Evolutionary conservation across 495 filamentous ascomycete species (phyloP).

Genomic region (Xylaria castorea): DNA sequence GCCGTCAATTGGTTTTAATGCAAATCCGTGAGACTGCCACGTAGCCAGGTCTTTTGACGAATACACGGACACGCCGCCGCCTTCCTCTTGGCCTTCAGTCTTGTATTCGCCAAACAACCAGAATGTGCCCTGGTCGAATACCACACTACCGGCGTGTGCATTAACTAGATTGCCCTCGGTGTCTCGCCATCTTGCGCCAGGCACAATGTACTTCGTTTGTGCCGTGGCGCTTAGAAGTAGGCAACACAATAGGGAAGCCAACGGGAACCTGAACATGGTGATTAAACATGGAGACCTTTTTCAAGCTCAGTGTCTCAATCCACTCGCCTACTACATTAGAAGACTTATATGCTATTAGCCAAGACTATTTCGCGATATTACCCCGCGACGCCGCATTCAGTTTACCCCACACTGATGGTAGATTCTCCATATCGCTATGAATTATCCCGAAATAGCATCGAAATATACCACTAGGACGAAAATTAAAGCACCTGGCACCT

Average conservation of each 20-base stretch:
- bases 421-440: constrained; percentile 25
- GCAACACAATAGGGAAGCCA: constrained; percentile 17
- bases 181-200: constrained; percentile 52
- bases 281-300: neutral
- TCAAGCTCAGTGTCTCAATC: neutral
- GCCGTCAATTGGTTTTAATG: constrained; percentile 47
- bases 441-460: constrained; percentile 17
- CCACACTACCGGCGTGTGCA: constrained; percentile 51
- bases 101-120: constrained; percentile 57
- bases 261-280: constrained; percentile 29
- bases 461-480: no score
- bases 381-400: constrained; percentile 15
- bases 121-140: constrained; percentile 47
- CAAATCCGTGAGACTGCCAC: constrained; percentile 50
- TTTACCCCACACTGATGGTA: neutral
- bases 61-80: constrained; percentile 52
- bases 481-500: no score
- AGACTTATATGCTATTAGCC: neutral
- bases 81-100: constrained; percentile 48
- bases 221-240: constrained; percentile 31
- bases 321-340: neutral
- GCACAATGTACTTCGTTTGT: constrained; percentile 52
- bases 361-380: constrained; percentile 10
- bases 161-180: constrained; percentile 51
- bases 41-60: constrained; percentile 50